These are phyloP conservation scores for Hypsizygus ulmarius DNA, from an alignment of 1,284 basidiomycete genomes.

Conservation along the genomic window DNA sequence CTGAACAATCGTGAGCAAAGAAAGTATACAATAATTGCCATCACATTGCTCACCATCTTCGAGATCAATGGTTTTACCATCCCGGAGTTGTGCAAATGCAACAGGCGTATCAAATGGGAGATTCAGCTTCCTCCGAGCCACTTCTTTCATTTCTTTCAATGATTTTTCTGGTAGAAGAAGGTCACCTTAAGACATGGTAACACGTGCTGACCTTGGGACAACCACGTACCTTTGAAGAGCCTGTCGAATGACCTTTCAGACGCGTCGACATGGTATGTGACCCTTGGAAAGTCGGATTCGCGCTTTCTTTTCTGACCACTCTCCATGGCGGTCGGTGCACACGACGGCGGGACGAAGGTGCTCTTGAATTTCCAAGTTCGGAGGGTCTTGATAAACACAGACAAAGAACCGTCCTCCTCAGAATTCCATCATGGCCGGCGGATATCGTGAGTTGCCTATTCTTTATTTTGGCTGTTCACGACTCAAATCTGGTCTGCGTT, in stretches of 20 bases:
- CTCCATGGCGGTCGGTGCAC: slow-evolving; percentile 34
- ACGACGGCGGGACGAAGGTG: slow-evolving; percentile 11
- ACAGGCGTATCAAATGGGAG: slow-evolving; percentile 41
- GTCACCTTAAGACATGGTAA: slow-evolving; percentile 10
- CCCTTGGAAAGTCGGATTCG: slow-evolving; percentile 42
- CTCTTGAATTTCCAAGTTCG: slow-evolving; percentile 7
- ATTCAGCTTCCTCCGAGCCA: slow-evolving; percentile 59
- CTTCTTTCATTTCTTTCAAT: slow-evolving; percentile 51
- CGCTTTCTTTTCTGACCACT: slow-evolving; percentile 43
- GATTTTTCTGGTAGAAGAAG: slow-evolving; percentile 47
- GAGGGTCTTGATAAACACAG: slow-evolving; percentile 12
- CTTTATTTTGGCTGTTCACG: slow-evolving; percentile 8
- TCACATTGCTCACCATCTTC: slow-evolving; percentile 57
- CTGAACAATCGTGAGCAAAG: slow-evolving; percentile 33
- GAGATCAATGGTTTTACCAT: slow-evolving; percentile 55
- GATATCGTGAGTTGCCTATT: slow-evolving; percentile 27
- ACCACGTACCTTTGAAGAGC: slow-evolving; percentile 56
- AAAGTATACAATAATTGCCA: background rate
- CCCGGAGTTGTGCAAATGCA: slow-evolving; percentile 53
- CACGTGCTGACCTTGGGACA: background rate
- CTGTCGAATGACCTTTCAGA: slow-evolving; percentile 54
- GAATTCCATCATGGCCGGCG: slow-evolving; percentile 33
- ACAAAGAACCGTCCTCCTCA: slow-evolving; percentile 11
- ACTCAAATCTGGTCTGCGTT: background rate
- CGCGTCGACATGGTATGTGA: slow-evolving; percentile 48